A percentile compares a stretch with the other conserved stretches of the same genome.
These are phyloP conservation scores for Vitis labrusca DNA, from an alignment of 164 flowering plant species.

Conservation along the genomic window DNA sequence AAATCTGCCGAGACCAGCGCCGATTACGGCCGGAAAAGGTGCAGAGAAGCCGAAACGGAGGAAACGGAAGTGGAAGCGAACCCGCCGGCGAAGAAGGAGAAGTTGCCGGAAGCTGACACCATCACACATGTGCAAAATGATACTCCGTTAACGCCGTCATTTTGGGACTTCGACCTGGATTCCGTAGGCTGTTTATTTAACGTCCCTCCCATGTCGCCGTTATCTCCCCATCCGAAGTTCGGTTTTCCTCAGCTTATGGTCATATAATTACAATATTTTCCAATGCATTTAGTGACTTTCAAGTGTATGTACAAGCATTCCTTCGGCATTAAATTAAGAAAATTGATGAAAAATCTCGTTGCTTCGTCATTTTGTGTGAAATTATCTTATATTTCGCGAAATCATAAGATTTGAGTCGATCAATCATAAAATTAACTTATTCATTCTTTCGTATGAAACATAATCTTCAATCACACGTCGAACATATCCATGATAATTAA, in stretches of 20 bases:
- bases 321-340: too few species aligned
- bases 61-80: not conserved
- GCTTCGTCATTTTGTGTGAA: too few species aligned
- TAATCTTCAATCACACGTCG: too few species aligned
- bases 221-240: constrained; percentile 31
- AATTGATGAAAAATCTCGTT: too few species aligned
- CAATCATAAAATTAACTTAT: too few species aligned
- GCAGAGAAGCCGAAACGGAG: constrained; percentile 9
- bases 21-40: constrained; percentile 1
- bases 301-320: too few species aligned
- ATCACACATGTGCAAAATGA: constrained; percentile 1
- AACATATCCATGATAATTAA: too few species aligned
- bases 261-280: constrained; percentile 9
- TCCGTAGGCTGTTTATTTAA: constrained; percentile 20
- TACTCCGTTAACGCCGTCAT: constrained; percentile 35
- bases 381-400: too few species aligned
- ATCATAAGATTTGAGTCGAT: too few species aligned
- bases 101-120: constrained; percentile 10
- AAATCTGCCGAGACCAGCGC: constrained; percentile 1
- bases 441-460: too few species aligned
- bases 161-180: constrained; percentile 23
- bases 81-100: constrained; percentile 26
- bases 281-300: too few species aligned
- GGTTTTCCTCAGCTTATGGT: constrained; percentile 24
- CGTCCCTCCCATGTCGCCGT: constrained; percentile 41